phyloP scores from a whole-genome alignment of 345 rosid genomes.

The Populus tremula region DNA sequence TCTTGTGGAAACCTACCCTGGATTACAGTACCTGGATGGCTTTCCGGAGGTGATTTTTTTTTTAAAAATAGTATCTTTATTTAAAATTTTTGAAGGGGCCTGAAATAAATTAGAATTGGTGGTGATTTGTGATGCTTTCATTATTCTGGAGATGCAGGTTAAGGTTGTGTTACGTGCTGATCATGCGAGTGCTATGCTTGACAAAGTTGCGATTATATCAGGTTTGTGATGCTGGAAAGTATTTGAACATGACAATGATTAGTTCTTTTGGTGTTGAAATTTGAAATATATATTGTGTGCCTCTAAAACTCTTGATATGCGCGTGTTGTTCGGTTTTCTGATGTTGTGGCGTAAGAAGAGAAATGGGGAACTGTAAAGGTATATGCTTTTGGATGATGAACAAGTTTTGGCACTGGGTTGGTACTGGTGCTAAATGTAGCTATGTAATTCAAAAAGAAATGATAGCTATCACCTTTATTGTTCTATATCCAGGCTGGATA shows the following conservation, averaged over 20 bases:
- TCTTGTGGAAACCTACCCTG: constrained; percentile 84
- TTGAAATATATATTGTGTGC: neutral
- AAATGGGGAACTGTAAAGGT: neutral
- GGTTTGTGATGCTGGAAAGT: constrained; percentile 41
- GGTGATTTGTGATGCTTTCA: neutral
- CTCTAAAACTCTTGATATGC: neutral
- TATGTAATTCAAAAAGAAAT: neutral
- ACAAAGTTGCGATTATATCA: constrained; percentile 88
- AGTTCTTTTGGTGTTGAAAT: neutral
- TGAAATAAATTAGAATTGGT: neutral
- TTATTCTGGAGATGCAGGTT: constrained; percentile 43
- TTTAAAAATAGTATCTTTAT: neutral
- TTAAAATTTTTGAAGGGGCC: neutral
- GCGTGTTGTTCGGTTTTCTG: neutral
- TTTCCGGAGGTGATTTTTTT: constrained; percentile 68
- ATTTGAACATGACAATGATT: neutral
- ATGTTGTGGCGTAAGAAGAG: neutral
- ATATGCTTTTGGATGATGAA: neutral
- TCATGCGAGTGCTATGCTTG: constrained; percentile 59
- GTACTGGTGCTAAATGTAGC: neutral
- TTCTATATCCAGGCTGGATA: neutral
- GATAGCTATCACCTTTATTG: neutral
- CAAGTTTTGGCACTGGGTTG: neutral
- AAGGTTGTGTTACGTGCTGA: constrained; percentile 94
- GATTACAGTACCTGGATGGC: constrained; percentile 85